Base-by-base conservation (phyloP, 305 asterid species). In the Fraxinus floribunda region DNA sequence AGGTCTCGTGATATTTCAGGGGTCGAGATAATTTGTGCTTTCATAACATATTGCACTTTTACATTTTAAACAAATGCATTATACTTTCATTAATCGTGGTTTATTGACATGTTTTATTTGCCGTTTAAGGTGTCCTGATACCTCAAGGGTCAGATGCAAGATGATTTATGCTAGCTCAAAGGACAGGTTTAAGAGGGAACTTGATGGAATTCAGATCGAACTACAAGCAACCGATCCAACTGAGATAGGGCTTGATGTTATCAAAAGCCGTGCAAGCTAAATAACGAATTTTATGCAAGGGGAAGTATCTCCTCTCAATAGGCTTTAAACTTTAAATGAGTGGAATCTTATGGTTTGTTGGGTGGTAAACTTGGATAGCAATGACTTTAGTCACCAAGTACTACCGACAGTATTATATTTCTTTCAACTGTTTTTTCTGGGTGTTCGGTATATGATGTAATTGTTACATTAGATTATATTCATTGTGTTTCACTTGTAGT, bases 211-310 rank as follows among this genome's bases (percentile, higher is more conserved):
- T 75, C 92, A 89, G 77, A 89, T 89, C 5, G 89, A 89, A 83
- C 66, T 89, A 41, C 92, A 89, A 80, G 92, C 92, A 66, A 89
- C 91, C 16, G 92, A 89, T 77, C 92, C 92, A 39, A 88, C 91
- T 20, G 92, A 89, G 81, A 86, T 89, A 91, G 88, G 72, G 10
- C 92, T 89, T 16, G 91, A 89, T 73, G 92, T 89, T 70, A 84
- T 89, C 1, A 87, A 86, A 86, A 88, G 90, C 34, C 91, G 89
- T n/a, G 91, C 85, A 39, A 57, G 79, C 78, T 86, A 84, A 89
- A 35, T 46, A 26, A 83, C 9, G n/a, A 22, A 35, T 75, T 36
- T 35, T 18, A 32, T 36, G 32, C 75, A 24, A 29, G 36, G 74
- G 34, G 9, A 30, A 22, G 72, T 62, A 22, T 66, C 18, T 66